Base-by-base conservation (phyloP, 805 yeast genomes). In the Cyberlindnera amylophila region DNA sequence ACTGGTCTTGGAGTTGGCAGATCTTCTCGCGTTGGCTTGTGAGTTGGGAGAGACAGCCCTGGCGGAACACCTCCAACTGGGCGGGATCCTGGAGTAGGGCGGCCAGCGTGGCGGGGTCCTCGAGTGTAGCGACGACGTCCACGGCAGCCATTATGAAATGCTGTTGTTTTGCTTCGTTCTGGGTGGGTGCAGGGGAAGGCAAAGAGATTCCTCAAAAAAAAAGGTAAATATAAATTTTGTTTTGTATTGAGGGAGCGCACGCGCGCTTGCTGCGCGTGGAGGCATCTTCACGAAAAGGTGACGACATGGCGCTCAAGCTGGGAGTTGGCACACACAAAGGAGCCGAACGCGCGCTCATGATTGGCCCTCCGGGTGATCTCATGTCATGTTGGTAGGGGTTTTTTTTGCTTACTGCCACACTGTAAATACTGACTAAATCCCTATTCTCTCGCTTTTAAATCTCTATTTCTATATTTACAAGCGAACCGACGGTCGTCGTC, bases 51-150 rank as follows among this genome's bases (percentile, higher is more conserved):
- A 44, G 46, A 11, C 41, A 38, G 9, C 17, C n/a, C 12, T 21
- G 32, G 14, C 51, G 44, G 35, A 47, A 42, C 18, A 3, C 19
- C 34, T 47, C 51, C n/a, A 47, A 46, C 35, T 19, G 24, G 9
- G 14, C 16, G 2, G 48, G 44, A 32, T 39, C 36, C 28, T 26
- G 16, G 16, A 38, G 35, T 26, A 44, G 24, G 24, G 44, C 36
- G 27, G 44, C 47, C 5, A 44, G 31, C 33, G 34, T 14, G 3
- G 14, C 28, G 10, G 47, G 47, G 31, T 18, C 15, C 27, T 36
- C 29, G 34, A 44, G 42, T 34, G 41, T 38, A 12, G 26, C 14
- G 2, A 44, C 11, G 15, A 44, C 42, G 32, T 44, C 47, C 12
- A 31, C 14, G n/a, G 47, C n/a, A 5, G 41, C 34, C 46, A 39